These are phyloP conservation scores for Fraxinus sp. DNA, from an alignment of 305 asterid species.

Conservation along the genomic window DNA sequence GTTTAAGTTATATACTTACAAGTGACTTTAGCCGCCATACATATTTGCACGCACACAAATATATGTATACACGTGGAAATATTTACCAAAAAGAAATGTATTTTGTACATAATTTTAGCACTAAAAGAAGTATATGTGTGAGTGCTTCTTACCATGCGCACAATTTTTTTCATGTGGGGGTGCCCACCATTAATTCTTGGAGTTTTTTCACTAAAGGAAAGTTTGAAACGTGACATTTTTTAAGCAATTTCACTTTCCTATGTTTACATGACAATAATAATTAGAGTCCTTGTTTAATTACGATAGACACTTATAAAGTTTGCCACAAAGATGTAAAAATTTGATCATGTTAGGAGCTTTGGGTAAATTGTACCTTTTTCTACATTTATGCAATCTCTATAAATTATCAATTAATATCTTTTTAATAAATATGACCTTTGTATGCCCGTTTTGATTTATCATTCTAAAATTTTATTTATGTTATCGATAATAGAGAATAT, in stretches of 20 bases:
- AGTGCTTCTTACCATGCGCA: conserved; percentile 58
- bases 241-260: conserved; percentile 27
- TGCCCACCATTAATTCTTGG: conserved; percentile 37
- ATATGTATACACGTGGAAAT: not conserved
- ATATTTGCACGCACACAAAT: conserved; percentile 46
- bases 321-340: not conserved
- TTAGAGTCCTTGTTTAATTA: not conserved
- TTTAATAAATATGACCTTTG: not conserved
- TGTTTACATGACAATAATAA: conserved; percentile 22
- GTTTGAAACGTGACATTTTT: conserved; percentile 13
- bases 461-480: too few relatives aligned
- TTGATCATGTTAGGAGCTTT: not conserved
- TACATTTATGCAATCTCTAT: not conserved
- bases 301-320: not conserved
- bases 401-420: not conserved
- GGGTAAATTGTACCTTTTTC: not conserved
- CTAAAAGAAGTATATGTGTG: conserved; percentile 28
- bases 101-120: conserved; percentile 28
- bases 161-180: conserved; percentile 28
- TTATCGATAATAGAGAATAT: not conserved
- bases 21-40: conserved; percentile 54
- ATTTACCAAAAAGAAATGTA: not conserved
- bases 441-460: not conserved
- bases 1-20: conserved; percentile 41
- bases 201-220: conserved; percentile 19